These are phyloP conservation scores for Coprinellus micaceus DNA, from an alignment of 768 basidiomycete genomes.

Conservation along the genomic window DNA sequence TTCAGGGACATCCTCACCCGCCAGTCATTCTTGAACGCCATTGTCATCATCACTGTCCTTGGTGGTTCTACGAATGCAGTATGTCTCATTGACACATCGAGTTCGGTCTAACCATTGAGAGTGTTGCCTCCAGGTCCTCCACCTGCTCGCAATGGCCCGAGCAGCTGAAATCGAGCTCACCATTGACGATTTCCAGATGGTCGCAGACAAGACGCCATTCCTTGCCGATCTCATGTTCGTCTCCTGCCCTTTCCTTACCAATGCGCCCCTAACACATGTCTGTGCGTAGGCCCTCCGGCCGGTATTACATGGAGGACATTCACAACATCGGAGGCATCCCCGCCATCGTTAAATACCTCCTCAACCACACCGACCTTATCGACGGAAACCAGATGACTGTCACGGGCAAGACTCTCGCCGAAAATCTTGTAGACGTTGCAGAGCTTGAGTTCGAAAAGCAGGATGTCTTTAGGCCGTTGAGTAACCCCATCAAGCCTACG, in stretches of 20 bases:
- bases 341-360: slow-evolving; percentile 77
- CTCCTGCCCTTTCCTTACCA: background rate
- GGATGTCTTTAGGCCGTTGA: slow-evolving; percentile 68
- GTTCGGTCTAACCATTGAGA: background rate
- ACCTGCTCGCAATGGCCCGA: slow-evolving; percentile 81
- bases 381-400: slow-evolving; percentile 84
- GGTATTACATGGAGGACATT: slow-evolving; percentile 88
- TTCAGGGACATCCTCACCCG: slow-evolving; percentile 43
- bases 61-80: slow-evolving; percentile 90
- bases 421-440: slow-evolving; percentile 76
- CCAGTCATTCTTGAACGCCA: slow-evolving; percentile 74
- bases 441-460: slow-evolving; percentile 72
- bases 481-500: slow-evolving; percentile 79
- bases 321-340: slow-evolving; percentile 85
- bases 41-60: slow-evolving; percentile 71
- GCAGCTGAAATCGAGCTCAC: slow-evolving; percentile 67
- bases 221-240: slow-evolving; percentile 68
- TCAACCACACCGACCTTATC: slow-evolving; percentile 73
- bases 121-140: slow-evolving; percentile 55
- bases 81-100: background rate
- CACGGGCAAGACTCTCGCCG: slow-evolving; percentile 85
- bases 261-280: background rate
- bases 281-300: slow-evolving; percentile 64
- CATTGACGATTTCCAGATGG: slow-evolving; percentile 83
- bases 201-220: slow-evolving; percentile 78